Base-by-base conservation (phyloP, 495 filamentous ascomycete species). In the Lepraria neglecta region DNA sequence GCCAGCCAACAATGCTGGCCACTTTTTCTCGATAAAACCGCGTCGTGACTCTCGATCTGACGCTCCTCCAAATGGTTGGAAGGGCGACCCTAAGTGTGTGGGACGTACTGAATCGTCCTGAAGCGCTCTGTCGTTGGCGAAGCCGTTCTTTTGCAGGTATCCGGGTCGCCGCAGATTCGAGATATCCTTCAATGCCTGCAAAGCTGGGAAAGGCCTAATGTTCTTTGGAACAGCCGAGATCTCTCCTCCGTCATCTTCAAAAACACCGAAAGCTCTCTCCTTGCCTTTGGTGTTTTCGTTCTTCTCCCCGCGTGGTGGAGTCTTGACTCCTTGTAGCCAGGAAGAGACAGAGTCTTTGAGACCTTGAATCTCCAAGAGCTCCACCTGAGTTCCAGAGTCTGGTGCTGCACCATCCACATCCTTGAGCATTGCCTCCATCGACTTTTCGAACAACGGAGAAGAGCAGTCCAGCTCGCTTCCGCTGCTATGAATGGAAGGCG, bases 381-480 rank as follows among this genome's bases (percentile, higher is more conserved):
- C 17, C 42, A 3, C 19, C 1, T 19, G n/a, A 0, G 21, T 19
- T 1, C 17, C 5, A 6, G 40, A 17, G 1, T 17, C 9, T 11
- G 27, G 11, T 24, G n/a, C 14, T 21, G 14, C n/a, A 21, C 15
- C 27, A n/a, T 45, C 30, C 15, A 48, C 35, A 19, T 55, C 50
- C n/a, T 21, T 31, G 3, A n/a, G 3, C 1, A 52, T 9, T 5
- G 30, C 52, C 43, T 62, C 6, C 17, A 19, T 28, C 2, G 53
- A 56, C 21, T 58, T 62, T 7, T 19, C 17, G 7, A 63, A 63
- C 4, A 59, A n/a, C 2, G 61, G 61, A 4, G 55, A 58, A 35
- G 61, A 45, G 7, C 45, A 43, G 52, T 63, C 61, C 12, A 24
- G 46, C 46, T 63, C 61, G 10, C n/a, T 58, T 19, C 48, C 56